Evolutionary conservation across 208 protist genomes (phyloP), one percentile per base, ranked within the genome.

Genomic region (Trypanosoma avium): DNA sequence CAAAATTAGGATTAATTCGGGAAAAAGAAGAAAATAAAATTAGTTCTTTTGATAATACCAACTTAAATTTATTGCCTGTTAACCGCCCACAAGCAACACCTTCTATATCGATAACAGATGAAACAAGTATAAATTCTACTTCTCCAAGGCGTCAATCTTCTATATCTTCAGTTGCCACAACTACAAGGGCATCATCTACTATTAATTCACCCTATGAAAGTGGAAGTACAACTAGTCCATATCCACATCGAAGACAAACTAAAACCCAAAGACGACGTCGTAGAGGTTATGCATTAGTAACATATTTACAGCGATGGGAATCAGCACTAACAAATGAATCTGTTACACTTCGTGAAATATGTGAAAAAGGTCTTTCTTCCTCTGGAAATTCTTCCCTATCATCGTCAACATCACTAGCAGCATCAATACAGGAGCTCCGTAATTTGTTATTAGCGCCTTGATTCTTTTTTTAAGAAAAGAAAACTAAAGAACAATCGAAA

Each of bases 271-370:
- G 69, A 60, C 42, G 32, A 15, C 10, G 17, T 36, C 40, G 40
- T n/a, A 27, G 27, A 35, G 4, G 8, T 2, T 88, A 84, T 48
- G 70, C 82, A 10, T 61, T 88, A 8, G 66, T 88, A 30, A 71
- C 75, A 8, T 75, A 84, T 45, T 60, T 88, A 17, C 75, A 82
- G 60, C 70, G 65, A 22, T 88, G 82, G 82, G 78, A 79, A 35
- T 46, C 26, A 0, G 58, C 55, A 7, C 52, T 88, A n/a, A 47
- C 73, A 30, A 27, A 33, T 12, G 82, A 66, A 19, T 29, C 48
- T 22, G 32, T 33, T 9, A 13, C 24, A 10, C 19, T 66, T 26
- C 3, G 4, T 53, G 32, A 13, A 2, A 35, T 57, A 21, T 53
- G 47, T 19, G 49, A 66, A 15, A 66, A 36, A 19, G 48, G 61